Evolutionary conservation across 495 filamentous ascomycete species (phyloP).

Genomic region (Penicillium egyptiacum): DNA sequence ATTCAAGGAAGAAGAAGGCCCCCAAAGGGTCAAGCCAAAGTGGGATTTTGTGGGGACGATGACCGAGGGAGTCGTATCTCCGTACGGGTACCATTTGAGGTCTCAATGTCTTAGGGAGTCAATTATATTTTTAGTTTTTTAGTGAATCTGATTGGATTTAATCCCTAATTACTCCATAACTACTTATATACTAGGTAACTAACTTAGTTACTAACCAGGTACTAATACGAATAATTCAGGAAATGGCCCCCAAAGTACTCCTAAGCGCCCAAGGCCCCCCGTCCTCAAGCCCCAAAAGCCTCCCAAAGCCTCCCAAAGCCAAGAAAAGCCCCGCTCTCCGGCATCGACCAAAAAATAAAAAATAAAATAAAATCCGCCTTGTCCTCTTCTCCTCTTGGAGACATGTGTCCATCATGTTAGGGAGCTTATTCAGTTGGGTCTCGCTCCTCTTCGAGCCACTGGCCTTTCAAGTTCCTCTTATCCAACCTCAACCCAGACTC

Average conservation of each 20-base stretch:
- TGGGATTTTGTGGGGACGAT: not conserved
- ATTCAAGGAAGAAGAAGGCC: too few species aligned
- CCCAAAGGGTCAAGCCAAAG: not conserved
- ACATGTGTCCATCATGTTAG: constrained; percentile 16
- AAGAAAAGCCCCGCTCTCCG: not conserved
- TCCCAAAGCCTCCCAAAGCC: not conserved
- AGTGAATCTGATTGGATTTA: too few species aligned
- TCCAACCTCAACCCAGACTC: constrained; percentile 26
- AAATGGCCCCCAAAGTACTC: too few species aligned
- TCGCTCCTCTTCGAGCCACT: constrained; percentile 22
- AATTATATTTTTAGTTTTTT: too few species aligned
- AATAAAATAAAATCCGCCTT: not conserved
- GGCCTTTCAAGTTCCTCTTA: constrained; percentile 19
- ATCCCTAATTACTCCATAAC: too few species aligned
- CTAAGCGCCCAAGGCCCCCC: too few species aligned
- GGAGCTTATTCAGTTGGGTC: constrained; percentile 20
- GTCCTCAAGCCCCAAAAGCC: not conserved
- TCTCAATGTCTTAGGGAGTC: too few species aligned
- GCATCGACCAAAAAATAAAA: not conserved
- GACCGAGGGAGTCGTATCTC: not conserved
- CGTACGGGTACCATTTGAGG: too few species aligned
- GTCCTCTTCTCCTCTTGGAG: too few species aligned
- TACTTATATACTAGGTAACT: too few species aligned
- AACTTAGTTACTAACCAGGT: too few species aligned
- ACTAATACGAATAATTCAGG: too few species aligned